Evolutionary conservation across 2,329 filamentous ascomycete species (phyloP).

Genomic region (Verticillium dahliae): DNA sequence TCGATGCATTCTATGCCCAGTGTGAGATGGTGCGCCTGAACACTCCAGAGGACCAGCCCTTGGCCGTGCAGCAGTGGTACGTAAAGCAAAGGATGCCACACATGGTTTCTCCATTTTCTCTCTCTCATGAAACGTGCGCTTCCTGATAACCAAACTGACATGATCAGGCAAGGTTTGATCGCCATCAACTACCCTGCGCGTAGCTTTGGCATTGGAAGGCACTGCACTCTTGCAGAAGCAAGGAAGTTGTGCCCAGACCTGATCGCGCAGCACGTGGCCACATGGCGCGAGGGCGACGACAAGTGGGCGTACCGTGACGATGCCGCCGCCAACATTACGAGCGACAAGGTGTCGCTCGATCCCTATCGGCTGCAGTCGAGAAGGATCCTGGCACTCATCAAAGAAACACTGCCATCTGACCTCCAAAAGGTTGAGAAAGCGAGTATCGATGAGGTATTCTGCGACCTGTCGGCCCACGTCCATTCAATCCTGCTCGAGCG

Average conservation of each 20-base stretch:
- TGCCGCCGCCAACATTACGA: constrained; percentile 70
- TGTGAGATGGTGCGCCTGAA: constrained; percentile 88
- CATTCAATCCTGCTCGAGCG: constrained; percentile 67
- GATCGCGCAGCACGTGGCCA: constrained; percentile 86
- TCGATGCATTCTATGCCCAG: constrained; percentile 97
- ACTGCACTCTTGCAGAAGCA: constrained; percentile 75
- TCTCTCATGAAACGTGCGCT: background rate
- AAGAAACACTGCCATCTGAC: constrained; percentile 59
- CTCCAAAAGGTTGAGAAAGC: constrained; percentile 83
- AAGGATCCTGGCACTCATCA: constrained; percentile 73
- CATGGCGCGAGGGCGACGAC: constrained; percentile 86
- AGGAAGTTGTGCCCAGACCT: constrained; percentile 80
- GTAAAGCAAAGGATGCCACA: background rate
- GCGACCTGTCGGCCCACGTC: constrained; percentile 83
- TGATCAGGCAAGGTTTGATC: constrained; percentile 76
- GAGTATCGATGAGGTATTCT: constrained; percentile 89
- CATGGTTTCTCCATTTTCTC: background rate
- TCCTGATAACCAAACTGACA: background rate
- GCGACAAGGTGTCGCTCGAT: constrained; percentile 90
- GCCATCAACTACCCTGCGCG: constrained; percentile 94
- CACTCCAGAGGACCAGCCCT: constrained; percentile 65
- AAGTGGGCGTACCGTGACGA: constrained; percentile 88
- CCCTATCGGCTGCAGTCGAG: constrained; percentile 83
- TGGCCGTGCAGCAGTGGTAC: constrained; percentile 90
- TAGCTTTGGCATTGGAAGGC: constrained; percentile 69